Conservation (phyloP, 148 eudicot species). For the Amaranthus palmeri region DNA sequence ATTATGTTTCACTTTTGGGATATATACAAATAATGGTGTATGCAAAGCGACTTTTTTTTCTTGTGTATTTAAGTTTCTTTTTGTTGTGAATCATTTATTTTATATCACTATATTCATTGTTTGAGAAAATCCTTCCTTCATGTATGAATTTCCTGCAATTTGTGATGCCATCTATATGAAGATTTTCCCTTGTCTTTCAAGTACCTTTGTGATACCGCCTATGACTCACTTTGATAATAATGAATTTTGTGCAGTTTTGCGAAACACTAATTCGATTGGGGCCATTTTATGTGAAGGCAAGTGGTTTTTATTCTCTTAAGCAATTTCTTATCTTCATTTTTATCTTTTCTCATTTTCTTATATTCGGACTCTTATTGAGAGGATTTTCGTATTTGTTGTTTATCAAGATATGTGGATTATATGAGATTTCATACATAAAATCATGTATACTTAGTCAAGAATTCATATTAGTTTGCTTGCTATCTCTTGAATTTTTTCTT, state of each 20-base stretch:
- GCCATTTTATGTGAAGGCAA: conserved; percentile 90
- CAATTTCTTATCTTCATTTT: background rate
- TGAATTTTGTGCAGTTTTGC: conserved; percentile 66
- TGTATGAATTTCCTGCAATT: background rate
- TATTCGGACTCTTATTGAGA: background rate
- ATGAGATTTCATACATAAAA: background rate
- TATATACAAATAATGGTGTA: background rate
- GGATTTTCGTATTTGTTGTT: background rate
- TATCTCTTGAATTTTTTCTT: too few species aligned
- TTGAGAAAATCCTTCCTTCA: background rate
- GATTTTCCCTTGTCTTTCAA: background rate
- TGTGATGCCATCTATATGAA: conserved; percentile 2
- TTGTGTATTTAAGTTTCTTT: background rate
- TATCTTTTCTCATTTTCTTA: background rate
- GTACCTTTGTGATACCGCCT: background rate
- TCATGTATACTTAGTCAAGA: too few species aligned
- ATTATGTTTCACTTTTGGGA: background rate
- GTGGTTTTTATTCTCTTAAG: conserved; percentile 19
- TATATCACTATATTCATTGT: background rate
- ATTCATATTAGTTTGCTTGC: too few species aligned
- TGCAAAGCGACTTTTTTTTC: background rate
- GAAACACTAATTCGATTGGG: conserved; percentile 84
- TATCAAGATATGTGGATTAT: background rate
- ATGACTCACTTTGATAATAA: conserved; percentile 8
- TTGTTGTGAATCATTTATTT: background rate